These are phyloP conservation scores for Neophaeococcomyces mojaviensis DNA, from an alignment of 2,329 filamentous ascomycete species.

Conservation along the genomic window DNA sequence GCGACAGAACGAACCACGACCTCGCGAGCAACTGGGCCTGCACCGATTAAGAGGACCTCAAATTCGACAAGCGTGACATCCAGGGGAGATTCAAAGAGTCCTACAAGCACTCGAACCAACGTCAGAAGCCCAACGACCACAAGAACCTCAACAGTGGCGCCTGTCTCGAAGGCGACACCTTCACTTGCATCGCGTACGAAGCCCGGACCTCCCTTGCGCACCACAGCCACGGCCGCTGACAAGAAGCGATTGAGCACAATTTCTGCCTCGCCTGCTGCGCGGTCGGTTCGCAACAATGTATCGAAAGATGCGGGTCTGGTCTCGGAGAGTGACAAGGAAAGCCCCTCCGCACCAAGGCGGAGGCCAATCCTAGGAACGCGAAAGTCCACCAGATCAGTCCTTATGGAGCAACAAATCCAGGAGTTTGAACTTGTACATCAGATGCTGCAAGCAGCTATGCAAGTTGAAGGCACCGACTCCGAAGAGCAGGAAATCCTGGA, in stretches of 20 bases:
- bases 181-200: constrained; percentile 24
- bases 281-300: constrained; percentile 20
- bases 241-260: constrained; percentile 33
- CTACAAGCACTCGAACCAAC: constrained; percentile 26
- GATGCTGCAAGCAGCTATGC: constrained; percentile 26
- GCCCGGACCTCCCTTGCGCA: constrained; percentile 23
- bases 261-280: constrained; percentile 21
- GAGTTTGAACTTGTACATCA: constrained; percentile 26
- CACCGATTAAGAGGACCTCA: constrained; percentile 9
- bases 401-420: constrained; percentile 25
- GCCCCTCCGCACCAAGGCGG: constrained; percentile 2
- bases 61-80: not conserved
- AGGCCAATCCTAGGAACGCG: constrained; percentile 19
- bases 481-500: constrained; percentile 22
- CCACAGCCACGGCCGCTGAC: constrained; percentile 21
- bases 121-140: constrained; percentile 30
- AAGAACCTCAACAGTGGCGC: constrained; percentile 26
- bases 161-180: constrained; percentile 24
- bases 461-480: constrained; percentile 23
- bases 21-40: constrained; percentile 13
- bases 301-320: constrained; percentile 26
- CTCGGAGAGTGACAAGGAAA: constrained; percentile 17
- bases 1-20: constrained; percentile 21
- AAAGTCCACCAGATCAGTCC: constrained; percentile 24
- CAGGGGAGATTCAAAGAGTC: constrained; percentile 3